phyloP scores from a whole-genome alignment of 1,139 yeast genomes.

The Lodderomyces pseudojiufengensis region DNA sequence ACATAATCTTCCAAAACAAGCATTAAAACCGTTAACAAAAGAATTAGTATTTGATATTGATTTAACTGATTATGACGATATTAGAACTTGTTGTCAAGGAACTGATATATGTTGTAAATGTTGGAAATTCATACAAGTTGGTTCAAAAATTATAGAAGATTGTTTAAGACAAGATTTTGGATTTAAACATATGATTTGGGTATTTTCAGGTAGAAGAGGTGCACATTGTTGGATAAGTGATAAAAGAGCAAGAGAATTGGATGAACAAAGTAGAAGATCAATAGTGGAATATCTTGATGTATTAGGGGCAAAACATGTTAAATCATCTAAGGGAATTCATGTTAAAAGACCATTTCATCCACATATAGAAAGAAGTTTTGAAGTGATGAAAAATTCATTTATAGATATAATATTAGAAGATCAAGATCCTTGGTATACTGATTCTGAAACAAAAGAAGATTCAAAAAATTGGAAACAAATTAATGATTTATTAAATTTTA shows the following conservation, averaged over 20 bases:
- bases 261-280: constrained; percentile 70
- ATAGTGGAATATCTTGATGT: constrained; percentile 83
- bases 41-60: constrained; percentile 96
- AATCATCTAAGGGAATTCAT: constrained; percentile 29
- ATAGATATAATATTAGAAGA: constrained; percentile 64
- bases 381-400: constrained; percentile 62
- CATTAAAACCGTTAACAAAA: constrained; percentile 76
- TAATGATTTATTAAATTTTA: constrained; percentile 55
- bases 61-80: constrained; percentile 92
- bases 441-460: constrained; percentile 15
- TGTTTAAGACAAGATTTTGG: constrained; percentile 88
- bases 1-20: constrained; percentile 71
- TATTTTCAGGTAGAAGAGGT: constrained; percentile 97
- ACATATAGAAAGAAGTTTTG: constrained; percentile 71
- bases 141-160: constrained; percentile 68
- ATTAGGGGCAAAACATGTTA: constrained; percentile 44
- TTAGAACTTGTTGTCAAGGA: constrained; percentile 89
- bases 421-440: constrained; percentile 74
- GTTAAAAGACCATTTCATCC: constrained; percentile 87
- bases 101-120: constrained; percentile 84
- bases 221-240: constrained; percentile 99
- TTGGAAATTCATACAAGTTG: constrained; percentile 92
- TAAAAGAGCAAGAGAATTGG: constrained; percentile 67
- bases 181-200: constrained; percentile 84
- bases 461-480: constrained; percentile 36